These are phyloP conservation scores for Scopulariopsis brevicaulis DNA, from an alignment of 2,329 filamentous ascomycete genomes.

Conservation along the genomic window DNA sequence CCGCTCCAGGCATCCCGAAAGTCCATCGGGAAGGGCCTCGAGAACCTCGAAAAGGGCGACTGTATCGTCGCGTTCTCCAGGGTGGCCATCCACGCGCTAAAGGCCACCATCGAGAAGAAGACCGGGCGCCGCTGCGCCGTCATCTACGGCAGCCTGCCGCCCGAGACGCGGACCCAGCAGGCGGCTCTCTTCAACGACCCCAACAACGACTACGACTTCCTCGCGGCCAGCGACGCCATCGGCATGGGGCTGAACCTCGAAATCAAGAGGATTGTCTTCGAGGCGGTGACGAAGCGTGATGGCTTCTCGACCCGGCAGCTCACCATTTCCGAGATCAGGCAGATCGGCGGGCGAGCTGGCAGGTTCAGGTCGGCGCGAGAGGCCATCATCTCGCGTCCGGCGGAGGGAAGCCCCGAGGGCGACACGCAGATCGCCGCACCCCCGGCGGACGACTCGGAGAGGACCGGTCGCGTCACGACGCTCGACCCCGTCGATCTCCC, in stretches of 20 bases:
- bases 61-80: conserved; percentile 83
- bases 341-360: conserved; percentile 88
- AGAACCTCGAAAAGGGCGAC: conserved; percentile 72
- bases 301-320: conserved; percentile 47
- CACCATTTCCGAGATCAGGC: conserved; percentile 71
- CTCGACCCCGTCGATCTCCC: conserved; percentile 60
- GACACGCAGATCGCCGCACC: conserved; percentile 2
- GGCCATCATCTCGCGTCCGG: conserved; percentile 15
- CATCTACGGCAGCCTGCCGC: conserved; percentile 84
- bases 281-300: conserved; percentile 63
- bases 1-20: conserved; percentile 54
- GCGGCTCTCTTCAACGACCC: conserved; percentile 91
- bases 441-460: conserved; percentile 15
- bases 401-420: background rate
- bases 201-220: conserved; percentile 86
- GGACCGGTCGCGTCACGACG: conserved; percentile 67
- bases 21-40: conserved; percentile 53
- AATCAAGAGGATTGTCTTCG: conserved; percentile 85
- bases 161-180: conserved; percentile 86
- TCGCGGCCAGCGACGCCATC: conserved; percentile 91
- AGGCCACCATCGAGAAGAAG: conserved; percentile 60
- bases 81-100: conserved; percentile 68
- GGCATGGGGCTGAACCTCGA: conserved; percentile 94
- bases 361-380: conserved; percentile 66
- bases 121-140: conserved; percentile 80